Conservation (phyloP, 345 rosid species). For the Melastoma malabathricum region DNA sequence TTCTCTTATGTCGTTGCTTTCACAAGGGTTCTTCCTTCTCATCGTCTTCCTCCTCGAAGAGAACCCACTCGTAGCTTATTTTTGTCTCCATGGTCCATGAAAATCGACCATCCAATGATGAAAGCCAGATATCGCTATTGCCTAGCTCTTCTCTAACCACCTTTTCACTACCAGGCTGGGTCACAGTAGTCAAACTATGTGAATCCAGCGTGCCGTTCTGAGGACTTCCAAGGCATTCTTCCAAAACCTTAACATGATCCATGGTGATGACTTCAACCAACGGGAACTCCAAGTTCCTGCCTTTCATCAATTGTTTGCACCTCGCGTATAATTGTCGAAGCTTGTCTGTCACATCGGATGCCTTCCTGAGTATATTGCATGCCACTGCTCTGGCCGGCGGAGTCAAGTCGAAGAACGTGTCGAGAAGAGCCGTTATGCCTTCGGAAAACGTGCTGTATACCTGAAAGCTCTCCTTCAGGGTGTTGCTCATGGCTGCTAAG, state of each 20-base stretch:
- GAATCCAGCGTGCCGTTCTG: conserved; percentile 8
- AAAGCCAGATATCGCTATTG: not conserved
- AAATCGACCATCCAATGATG: conserved; percentile 11
- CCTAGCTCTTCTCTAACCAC: conserved; percentile 6
- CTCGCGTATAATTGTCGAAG: conserved; percentile 40
- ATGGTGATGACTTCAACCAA: conserved; percentile 36
- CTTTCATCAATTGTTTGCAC: conserved; percentile 31
- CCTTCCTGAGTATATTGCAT: conserved; percentile 49
- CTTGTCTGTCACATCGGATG: conserved; percentile 37
- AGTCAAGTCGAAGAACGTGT: conserved; percentile 54
- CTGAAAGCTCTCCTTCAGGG: conserved; percentile 81
- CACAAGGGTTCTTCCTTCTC: not conserved
- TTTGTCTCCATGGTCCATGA: conserved; percentile 54
- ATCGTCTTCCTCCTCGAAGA: conserved; percentile 40
- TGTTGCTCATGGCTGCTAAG: conserved; percentile 47
- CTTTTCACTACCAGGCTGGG: not conserved
- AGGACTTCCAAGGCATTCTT: conserved; percentile 24
- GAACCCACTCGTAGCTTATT: conserved; percentile 74
- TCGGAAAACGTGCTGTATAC: conserved; percentile 41
- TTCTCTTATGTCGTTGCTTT: too few relatives aligned
- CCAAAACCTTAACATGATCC: conserved; percentile 52
- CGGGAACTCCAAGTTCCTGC: conserved; percentile 60
- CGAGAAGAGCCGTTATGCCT: conserved; percentile 34
- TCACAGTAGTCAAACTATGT: conserved; percentile 8
- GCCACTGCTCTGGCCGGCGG: conserved; percentile 49